These are phyloP conservation scores for Starmerella floricola DNA, from an alignment of 805 yeast genomes.

Conservation along the genomic window DNA sequence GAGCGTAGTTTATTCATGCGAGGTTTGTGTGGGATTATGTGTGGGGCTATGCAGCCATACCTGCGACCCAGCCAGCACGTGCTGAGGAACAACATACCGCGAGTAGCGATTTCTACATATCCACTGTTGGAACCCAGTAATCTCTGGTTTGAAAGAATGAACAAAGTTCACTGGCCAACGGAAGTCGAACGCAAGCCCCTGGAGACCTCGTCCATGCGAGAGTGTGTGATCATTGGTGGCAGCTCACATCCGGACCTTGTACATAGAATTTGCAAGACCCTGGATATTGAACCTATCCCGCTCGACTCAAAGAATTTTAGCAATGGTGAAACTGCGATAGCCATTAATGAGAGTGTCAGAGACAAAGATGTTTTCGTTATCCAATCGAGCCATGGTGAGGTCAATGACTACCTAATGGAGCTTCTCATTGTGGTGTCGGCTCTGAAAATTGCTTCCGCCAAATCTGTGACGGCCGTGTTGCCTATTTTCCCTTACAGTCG, in stretches of 20 bases:
- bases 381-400: constrained; percentile 78
- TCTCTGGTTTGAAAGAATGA: too few relatives aligned
- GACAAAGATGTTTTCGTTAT: constrained; percentile 91
- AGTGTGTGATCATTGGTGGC: constrained; percentile 81
- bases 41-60: too few relatives aligned
- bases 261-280: constrained; percentile 57
- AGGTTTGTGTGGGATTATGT: too few relatives aligned
- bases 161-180: neutral
- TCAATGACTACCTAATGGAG: constrained; percentile 77
- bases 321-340: constrained; percentile 90
- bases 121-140: too few relatives aligned
- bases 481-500: constrained; percentile 93
- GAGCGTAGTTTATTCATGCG: too few relatives aligned
- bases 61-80: too few relatives aligned
- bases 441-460: constrained; percentile 82
- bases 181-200: neutral
- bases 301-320: constrained; percentile 39
- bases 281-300: constrained; percentile 61
- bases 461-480: constrained; percentile 75
- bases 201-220: constrained; percentile 42
- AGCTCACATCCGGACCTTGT: constrained; percentile 76
- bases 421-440: constrained; percentile 77
- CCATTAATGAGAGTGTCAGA: constrained; percentile 76
- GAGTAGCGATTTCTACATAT: too few relatives aligned
- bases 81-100: neutral